A percentile compares a stretch with the other conserved stretches of the same genome.
Evolutionary conservation across 2,329 filamentous ascomycete species (phyloP).

Genomic region (Scolecobasidium constrictum): DNA sequence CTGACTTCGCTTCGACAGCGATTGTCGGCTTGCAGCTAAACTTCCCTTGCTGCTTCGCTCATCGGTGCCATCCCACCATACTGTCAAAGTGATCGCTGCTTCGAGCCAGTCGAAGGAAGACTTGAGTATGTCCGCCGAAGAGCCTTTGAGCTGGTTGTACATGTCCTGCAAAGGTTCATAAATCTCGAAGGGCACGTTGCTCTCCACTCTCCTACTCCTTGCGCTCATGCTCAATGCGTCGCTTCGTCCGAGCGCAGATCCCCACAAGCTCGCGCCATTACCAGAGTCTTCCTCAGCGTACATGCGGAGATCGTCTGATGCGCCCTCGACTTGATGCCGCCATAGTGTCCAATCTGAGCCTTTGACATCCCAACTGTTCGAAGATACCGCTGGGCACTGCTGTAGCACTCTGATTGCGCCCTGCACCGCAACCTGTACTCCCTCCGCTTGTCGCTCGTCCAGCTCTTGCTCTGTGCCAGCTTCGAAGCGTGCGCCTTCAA

Average conservation of each 20-base stretch:
- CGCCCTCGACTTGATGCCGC: slow-evolving; percentile 60
- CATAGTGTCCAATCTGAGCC: slow-evolving; percentile 77
- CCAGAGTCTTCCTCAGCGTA: slow-evolving; percentile 56
- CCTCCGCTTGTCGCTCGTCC: slow-evolving; percentile 62
- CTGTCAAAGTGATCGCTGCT: slow-evolving; percentile 68
- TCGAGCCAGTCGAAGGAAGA: slow-evolving; percentile 87
- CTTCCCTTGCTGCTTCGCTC: slow-evolving; percentile 23
- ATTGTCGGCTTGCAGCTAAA: slow-evolving; percentile 31
- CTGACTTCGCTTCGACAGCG: slow-evolving; percentile 18
- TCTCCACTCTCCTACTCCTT: slow-evolving; percentile 64
- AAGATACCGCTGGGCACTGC: slow-evolving; percentile 56
- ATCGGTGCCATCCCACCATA: slow-evolving; percentile 86
- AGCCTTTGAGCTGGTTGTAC: slow-evolving; percentile 72
- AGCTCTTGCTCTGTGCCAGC: slow-evolving; percentile 61
- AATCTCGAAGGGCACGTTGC: slow-evolving; percentile 78
- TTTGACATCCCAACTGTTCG: slow-evolving; percentile 71
- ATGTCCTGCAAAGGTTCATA: slow-evolving; percentile 75
- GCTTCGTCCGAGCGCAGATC: slow-evolving; percentile 24
- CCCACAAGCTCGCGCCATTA: slow-evolving; percentile 17
- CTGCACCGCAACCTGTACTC: slow-evolving; percentile 61
- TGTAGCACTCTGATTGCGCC: slow-evolving; percentile 60
- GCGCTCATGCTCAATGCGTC: slow-evolving; percentile 51
- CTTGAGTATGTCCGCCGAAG: slow-evolving; percentile 62
- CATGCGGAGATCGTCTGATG: slow-evolving; percentile 58
- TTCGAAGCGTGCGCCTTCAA: slow-evolving; percentile 69